Evolutionary conservation across 768 basidiomycete species (phyloP).

Genomic region (Hortiboletus flavorubellus): DNA sequence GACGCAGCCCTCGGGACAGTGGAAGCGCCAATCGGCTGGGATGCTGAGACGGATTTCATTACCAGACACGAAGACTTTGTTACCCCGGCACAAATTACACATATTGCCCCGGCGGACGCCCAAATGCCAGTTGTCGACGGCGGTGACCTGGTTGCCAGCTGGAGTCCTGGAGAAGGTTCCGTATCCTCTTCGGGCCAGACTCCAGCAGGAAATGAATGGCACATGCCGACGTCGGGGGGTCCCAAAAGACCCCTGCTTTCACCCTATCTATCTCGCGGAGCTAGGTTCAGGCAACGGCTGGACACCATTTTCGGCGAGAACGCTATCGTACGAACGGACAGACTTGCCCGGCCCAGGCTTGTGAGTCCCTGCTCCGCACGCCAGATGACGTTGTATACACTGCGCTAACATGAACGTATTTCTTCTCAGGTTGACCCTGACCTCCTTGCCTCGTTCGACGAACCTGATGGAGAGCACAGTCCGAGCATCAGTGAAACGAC

Average conservation of each 20-base stretch:
- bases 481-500: slow-evolving; percentile 1
- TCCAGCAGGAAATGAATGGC: neutral
- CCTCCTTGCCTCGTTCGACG: slow-evolving; percentile 4
- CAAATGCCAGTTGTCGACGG: neutral
- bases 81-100: neutral
- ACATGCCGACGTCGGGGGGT: neutral
- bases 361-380: slow-evolving; percentile 8
- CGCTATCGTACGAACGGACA: slow-evolving; percentile 23
- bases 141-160: neutral
- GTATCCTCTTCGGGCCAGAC: neutral
- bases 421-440: slow-evolving; percentile 14
- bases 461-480: slow-evolving; percentile 3
- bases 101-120: neutral
- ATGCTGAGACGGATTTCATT: slow-evolving; percentile 8
- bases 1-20: slow-evolving; percentile 26
- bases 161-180: neutral
- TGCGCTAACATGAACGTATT: neutral
- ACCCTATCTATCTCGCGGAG: slow-evolving; percentile 18
- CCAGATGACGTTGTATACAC: neutral
- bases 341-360: slow-evolving; percentile 16
- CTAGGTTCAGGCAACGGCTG: slow-evolving; percentile 21
- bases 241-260: neutral
- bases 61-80: neutral
- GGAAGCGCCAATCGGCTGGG: slow-evolving; percentile 21
- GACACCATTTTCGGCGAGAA: slow-evolving; percentile 18